Conservation (phyloP, 2,329 filamentous ascomycete species). For the Fusarium mundagurra region DNA sequence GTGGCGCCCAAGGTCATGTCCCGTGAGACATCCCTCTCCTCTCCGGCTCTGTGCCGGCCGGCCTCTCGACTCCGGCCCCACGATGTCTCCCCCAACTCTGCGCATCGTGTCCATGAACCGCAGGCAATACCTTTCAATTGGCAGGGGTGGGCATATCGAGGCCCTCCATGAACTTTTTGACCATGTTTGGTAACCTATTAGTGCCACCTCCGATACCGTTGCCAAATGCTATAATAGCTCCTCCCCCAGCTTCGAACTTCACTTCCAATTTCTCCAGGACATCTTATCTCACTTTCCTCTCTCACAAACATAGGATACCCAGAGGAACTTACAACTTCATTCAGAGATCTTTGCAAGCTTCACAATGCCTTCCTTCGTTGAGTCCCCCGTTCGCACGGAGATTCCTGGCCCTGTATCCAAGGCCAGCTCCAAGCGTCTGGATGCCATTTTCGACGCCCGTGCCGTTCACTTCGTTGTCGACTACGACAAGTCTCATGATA, state of each 20-base stretch:
- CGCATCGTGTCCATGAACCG: constrained; percentile 35
- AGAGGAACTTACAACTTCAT: constrained; percentile 15
- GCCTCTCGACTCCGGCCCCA: constrained; percentile 43
- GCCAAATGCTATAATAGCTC: constrained; percentile 43
- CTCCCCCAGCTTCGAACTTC: constrained; percentile 27
- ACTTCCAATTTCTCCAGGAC: constrained; percentile 27
- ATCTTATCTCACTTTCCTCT: constrained; percentile 29
- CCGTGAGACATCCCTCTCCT: constrained; percentile 32
- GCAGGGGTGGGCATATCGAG: constrained; percentile 25
- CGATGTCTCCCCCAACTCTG: constrained; percentile 17
- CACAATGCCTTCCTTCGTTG: constrained; percentile 48
- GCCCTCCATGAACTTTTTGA: constrained; percentile 25
- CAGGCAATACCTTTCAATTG: constrained; percentile 13
- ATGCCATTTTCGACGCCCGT: constrained; percentile 61
- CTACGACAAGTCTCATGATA: constrained; percentile 62
- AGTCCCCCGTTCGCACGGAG: constrained; percentile 50
- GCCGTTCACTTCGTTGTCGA: constrained; percentile 63
- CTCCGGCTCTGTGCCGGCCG: constrained; percentile 42
- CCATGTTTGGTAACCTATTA: constrained; percentile 11
- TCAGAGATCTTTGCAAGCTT: constrained; percentile 19
- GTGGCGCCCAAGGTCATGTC: constrained; percentile 36
- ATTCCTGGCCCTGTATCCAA: constrained; percentile 53
- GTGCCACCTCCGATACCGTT: constrained; percentile 29
- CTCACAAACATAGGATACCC: constrained; percentile 18
- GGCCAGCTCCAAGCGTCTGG: constrained; percentile 54